Evolutionary conservation across 176 grass and related monocot species (phyloP), one percentile per base, ranked within the genome.

Genomic region (Cocos nucifera): DNA sequence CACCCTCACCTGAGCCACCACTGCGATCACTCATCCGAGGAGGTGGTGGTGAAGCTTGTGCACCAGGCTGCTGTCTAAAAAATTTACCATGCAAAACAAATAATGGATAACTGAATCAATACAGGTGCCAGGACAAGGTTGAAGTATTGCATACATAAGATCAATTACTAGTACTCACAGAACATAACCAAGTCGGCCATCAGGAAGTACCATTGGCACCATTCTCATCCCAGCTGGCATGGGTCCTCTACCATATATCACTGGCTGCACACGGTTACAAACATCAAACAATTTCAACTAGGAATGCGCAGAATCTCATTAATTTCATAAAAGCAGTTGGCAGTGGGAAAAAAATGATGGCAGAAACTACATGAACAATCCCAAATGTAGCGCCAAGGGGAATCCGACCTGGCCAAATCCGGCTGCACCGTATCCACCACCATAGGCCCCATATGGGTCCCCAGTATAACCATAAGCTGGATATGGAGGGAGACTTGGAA

Each of bases 171-270:
- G 22, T 16, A 63, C 93, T 85, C 88, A 98, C 87, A 98, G 53
- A 77, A 92, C 87, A 71, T 92, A 98, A 17, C 84, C 93, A 58
- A 98, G 84, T 50, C 87, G 87, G n/a, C 93, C 87, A 60, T 98
- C 93, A 51, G 93, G 93, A 22, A 98, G 93, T 26, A 92, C 73
- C 93, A 98, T 98, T 0, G 93, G 88, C 23, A 98, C 93, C 93
- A 98, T 92, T 70, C 84, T 82, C 93, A 98, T 98, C 24, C 93
- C 93, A 28, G 87, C 71, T 2, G 93, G 93, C 64, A 83, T 83
- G 24, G 87, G 93, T 15, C 93, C 93, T 82, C 93, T 79, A 70
- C 93, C 93, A 81, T 98, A 91, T 22, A 97, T 97, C 87, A 97
- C 83, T 17, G 93, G 93, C 93, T 97, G 73, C 61, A 67, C 39